Conservation (phyloP, 352 stramenopile species). For the Globisporangium abappressorium region DNA sequence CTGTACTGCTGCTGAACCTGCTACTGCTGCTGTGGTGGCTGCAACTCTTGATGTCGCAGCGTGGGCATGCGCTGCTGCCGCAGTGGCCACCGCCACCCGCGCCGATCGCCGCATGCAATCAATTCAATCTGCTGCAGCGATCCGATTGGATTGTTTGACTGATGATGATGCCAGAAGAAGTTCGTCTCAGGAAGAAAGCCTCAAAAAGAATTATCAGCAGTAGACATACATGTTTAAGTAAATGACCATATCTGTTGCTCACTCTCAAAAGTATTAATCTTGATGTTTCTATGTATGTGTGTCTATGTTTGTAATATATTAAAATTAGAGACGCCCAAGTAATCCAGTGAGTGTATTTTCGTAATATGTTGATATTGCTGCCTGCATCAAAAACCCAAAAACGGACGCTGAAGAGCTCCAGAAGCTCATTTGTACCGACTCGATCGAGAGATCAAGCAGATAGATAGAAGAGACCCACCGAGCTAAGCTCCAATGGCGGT, state of each 20-base stretch:
- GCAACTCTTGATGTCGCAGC: neutral
- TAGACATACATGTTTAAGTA: too few species aligned
- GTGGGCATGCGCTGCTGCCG: slow-evolving; percentile 7
- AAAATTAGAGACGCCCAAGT: neutral
- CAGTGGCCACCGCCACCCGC: slow-evolving; percentile 4
- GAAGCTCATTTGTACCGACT: slow-evolving; percentile 5
- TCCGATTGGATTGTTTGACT: neutral
- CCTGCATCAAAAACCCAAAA: neutral
- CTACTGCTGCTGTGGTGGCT: neutral
- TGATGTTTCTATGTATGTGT: too few species aligned
- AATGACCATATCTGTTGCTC: too few species aligned
- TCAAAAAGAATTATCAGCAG: neutral
- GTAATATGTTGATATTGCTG: neutral
- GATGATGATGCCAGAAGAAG: neutral
- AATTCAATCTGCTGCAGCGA: neutral
- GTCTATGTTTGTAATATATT: neutral
- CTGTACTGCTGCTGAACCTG: neutral
- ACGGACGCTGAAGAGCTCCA: neutral
- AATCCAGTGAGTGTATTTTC: neutral
- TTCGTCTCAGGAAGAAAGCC: neutral
- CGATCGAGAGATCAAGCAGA: neutral
- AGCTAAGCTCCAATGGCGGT: slow-evolving; percentile 10
- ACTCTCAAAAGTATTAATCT: too few species aligned
- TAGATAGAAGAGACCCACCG: neutral
- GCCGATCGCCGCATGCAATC: slow-evolving; percentile 3